A percentile compares a stretch with the other conserved stretches of the same genome.
Conservation (phyloP, 2,329 filamentous ascomycete genomes). For the Didymella glomerata region DNA sequence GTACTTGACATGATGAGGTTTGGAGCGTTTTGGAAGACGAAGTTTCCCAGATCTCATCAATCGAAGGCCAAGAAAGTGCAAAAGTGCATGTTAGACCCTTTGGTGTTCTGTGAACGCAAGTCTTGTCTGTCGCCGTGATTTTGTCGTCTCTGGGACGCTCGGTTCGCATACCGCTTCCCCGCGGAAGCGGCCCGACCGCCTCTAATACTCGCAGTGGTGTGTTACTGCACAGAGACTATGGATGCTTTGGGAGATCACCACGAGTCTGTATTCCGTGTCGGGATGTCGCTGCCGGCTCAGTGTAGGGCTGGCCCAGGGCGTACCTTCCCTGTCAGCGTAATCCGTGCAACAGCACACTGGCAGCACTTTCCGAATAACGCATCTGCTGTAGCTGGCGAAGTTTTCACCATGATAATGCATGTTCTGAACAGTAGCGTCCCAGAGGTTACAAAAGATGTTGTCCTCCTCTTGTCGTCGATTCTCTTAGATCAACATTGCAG, state of each 20-base stretch:
- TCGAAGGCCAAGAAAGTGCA: too few relatives aligned
- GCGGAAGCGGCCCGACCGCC: background rate
- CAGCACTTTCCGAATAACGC: background rate
- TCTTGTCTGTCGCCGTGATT: background rate
- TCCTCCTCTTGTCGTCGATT: background rate
- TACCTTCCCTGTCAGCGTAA: background rate
- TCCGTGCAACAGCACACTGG: slow-evolving; percentile 1
- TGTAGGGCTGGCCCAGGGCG: too few relatives aligned
- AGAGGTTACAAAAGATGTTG: background rate
- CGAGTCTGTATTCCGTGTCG: background rate
- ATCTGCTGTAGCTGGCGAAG: too few relatives aligned
- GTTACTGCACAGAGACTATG: background rate
- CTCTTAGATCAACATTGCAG: background rate
- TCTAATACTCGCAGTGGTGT: background rate
- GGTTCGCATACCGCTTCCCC: background rate
- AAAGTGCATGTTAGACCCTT: background rate
- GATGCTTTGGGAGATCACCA: background rate
- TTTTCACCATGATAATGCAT: background rate
- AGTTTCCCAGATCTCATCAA: background rate
- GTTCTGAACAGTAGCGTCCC: background rate
- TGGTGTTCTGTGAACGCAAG: background rate
- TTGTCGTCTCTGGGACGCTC: background rate
- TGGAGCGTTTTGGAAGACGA: background rate
- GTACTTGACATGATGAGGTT: background rate
- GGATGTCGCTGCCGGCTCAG: background rate